phyloP scores from a whole-genome alignment of 2,329 filamentous ascomycete genomes.

The Chaetomium strumarium region DNA sequence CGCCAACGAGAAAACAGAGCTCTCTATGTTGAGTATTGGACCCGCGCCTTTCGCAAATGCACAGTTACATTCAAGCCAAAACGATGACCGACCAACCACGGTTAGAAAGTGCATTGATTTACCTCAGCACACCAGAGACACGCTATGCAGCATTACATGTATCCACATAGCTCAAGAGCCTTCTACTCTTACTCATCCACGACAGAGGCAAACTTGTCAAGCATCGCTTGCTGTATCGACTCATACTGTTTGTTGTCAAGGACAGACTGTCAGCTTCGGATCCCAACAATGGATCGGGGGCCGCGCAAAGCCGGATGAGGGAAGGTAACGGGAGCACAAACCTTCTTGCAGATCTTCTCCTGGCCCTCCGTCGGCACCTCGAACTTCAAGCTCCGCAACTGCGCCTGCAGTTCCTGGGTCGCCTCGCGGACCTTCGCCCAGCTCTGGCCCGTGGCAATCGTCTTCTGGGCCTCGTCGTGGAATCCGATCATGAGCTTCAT shows the following conservation, averaged over 20 bases:
- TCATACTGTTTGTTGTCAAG: conserved; percentile 61
- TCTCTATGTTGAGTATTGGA: not conserved
- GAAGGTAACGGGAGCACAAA: conserved; percentile 35
- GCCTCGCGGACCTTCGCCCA: conserved; percentile 92
- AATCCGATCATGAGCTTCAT: conserved; percentile 99
- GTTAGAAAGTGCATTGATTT: not conserved
- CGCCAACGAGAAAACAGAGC: not conserved
- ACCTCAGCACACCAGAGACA: not conserved
- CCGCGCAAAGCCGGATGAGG: not conserved
- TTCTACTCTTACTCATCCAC: conserved; percentile 70
- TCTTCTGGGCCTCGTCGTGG: conserved; percentile 97
- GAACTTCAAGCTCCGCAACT: conserved; percentile 92
- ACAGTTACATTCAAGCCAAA: not conserved
- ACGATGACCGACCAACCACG: not conserved
- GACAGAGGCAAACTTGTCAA: conserved; percentile 94
- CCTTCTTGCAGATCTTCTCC: conserved; percentile 77
- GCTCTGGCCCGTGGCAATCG: conserved; percentile 79
- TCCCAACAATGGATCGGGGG: not conserved
- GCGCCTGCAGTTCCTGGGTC: conserved; percentile 76
- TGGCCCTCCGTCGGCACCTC: conserved; percentile 84
- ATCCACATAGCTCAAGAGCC: not conserved
- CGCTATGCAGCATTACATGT: conserved; percentile 1
- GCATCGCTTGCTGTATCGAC: conserved; percentile 82
- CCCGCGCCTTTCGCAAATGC: not conserved
- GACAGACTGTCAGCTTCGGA: not conserved